phyloP scores from a whole-genome alignment of 441 rosid species.

The Pelargonium cotyledonis region DNA sequence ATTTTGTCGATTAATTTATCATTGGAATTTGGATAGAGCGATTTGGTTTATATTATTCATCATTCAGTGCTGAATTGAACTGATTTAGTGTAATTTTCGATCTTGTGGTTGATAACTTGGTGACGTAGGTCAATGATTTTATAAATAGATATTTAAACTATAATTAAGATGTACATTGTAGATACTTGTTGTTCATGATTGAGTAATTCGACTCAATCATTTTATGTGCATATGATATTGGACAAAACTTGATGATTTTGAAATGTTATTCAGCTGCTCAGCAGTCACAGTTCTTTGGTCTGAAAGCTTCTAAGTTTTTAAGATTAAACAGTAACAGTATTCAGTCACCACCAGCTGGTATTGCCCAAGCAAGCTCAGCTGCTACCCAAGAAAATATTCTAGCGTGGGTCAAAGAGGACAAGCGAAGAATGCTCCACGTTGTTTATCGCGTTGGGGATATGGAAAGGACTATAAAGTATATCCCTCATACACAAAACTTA shows the following conservation, averaged over 20 bases:
- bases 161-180: not conserved
- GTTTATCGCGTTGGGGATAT: constrained; percentile 9
- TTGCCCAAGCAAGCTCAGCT: constrained; percentile 9
- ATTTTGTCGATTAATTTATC: no score
- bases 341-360: constrained; percentile 5
- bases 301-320: constrained; percentile 7
- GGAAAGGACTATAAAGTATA: constrained; percentile 8
- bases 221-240: constrained; percentile 1
- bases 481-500: not conserved
- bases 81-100: no score
- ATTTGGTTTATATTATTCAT: no score
- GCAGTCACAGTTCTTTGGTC: constrained; percentile 4
- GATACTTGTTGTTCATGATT: not conserved
- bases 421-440: constrained; percentile 8
- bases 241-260: constrained; percentile 4
- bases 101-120: no score
- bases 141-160: not conserved
- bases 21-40: no score
- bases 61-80: no score
- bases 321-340: not conserved
- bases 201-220: not conserved
- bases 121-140: not conserved
- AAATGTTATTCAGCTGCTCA: not conserved
- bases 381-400: constrained; percentile 3
- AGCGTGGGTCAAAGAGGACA: constrained; percentile 4